These are phyloP conservation scores for Xylaria telfairii DNA, from an alignment of 495 filamentous ascomycete species.

Conservation along the genomic window DNA sequence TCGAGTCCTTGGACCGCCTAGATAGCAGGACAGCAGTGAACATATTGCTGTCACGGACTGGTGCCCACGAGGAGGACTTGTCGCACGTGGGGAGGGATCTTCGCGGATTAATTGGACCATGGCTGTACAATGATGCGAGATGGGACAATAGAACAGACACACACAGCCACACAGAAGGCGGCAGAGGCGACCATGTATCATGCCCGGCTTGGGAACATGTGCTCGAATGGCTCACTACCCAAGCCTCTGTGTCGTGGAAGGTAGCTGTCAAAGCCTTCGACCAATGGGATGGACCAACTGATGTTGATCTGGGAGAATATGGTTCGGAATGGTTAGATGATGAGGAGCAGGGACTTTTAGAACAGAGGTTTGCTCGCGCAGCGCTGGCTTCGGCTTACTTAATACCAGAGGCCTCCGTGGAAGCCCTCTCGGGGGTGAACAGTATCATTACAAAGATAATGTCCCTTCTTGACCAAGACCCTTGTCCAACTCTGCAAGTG, in stretches of 20 bases:
- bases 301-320: slow-evolving; percentile 80
- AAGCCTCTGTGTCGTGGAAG: slow-evolving; percentile 63
- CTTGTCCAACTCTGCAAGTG: slow-evolving; percentile 50
- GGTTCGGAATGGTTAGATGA: slow-evolving; percentile 58
- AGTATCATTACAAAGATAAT: slow-evolving; percentile 66
- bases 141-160: slow-evolving; percentile 55
- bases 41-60: slow-evolving; percentile 70
- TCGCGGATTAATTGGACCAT: slow-evolving; percentile 77
- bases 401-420: slow-evolving; percentile 62
- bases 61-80: slow-evolving; percentile 46
- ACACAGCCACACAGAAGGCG: slow-evolving; percentile 22
- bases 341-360: slow-evolving; percentile 59
- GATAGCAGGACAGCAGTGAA: slow-evolving; percentile 68
- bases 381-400: slow-evolving; percentile 77
- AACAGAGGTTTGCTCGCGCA: slow-evolving; percentile 71
- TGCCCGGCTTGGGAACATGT: slow-evolving; percentile 76
- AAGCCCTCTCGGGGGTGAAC: slow-evolving; percentile 67
- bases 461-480: slow-evolving; percentile 65
- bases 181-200: slow-evolving; percentile 23
- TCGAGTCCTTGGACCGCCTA: slow-evolving; percentile 67
- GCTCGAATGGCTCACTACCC: slow-evolving; percentile 73
- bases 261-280: slow-evolving; percentile 66
- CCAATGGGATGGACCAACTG: slow-evolving; percentile 81
- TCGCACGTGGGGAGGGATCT: slow-evolving; percentile 70
- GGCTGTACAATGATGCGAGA: slow-evolving; percentile 74